phyloP scores from a whole-genome alignment of 768 basidiomycete species.

The Saitozyma sp. region DNA sequence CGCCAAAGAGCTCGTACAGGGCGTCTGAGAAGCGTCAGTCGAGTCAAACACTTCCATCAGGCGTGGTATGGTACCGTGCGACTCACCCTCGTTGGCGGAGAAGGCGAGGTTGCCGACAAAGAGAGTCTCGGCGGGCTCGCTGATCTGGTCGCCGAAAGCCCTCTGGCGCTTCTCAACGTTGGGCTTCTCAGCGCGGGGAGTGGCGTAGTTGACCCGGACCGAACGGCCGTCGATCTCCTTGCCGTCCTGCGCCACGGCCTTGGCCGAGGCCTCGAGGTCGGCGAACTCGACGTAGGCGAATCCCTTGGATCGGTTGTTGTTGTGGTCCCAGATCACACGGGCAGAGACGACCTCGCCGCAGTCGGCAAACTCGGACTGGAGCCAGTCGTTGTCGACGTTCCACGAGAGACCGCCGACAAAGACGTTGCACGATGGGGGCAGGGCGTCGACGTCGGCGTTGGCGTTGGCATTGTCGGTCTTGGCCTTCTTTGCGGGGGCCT shows the following conservation, averaged over 20 bases:
- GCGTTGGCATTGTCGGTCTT: conserved; percentile 59
- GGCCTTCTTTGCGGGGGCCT: conserved; percentile 72
- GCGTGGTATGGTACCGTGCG: neutral
- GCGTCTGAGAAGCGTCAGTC: conserved; percentile 56
- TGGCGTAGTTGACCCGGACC: conserved; percentile 79
- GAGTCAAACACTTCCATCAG: neutral
- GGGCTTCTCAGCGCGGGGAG: conserved; percentile 58
- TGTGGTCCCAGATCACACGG: conserved; percentile 66
- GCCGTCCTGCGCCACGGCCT: conserved; percentile 72
- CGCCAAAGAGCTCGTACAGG: conserved; percentile 86
- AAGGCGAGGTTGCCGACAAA: conserved; percentile 92
- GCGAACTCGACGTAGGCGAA: conserved; percentile 65
- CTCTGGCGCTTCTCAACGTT: conserved; percentile 69
- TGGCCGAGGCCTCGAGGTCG: conserved; percentile 60
- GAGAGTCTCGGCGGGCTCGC: conserved; percentile 69
- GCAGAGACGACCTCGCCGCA: conserved; percentile 89
- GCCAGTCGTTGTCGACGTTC: conserved; percentile 95
- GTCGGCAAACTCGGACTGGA: conserved; percentile 81
- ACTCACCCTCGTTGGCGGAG: conserved; percentile 61
- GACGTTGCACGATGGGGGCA: conserved; percentile 60
- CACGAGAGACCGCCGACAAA: conserved; percentile 93
- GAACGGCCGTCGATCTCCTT: conserved; percentile 89
- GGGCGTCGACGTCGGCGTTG: conserved; percentile 55
- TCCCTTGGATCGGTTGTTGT: conserved; percentile 54
- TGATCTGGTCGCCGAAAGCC: conserved; percentile 69